Base-by-base conservation (phyloP, 352 stramenopile species). In the Globisporangium paroecandrum region DNA sequence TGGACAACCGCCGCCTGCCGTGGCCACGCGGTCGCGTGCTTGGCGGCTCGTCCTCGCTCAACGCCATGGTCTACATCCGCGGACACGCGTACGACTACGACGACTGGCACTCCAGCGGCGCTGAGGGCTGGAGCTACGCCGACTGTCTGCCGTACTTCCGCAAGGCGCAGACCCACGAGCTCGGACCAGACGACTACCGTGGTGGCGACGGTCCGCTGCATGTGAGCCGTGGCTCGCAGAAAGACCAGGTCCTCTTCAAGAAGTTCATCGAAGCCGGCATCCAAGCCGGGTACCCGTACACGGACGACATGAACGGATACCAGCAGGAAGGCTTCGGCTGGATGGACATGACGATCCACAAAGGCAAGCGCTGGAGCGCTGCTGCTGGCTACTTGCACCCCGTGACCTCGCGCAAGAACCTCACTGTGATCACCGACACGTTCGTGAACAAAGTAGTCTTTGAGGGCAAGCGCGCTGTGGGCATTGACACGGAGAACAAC, bases 41-140 rank as follows among this genome's bases (percentile, higher is more conserved):
- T 56, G 90, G 90, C 32, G 90, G 90, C 27, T 97, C 87, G 3
- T 96, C 89, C 43, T 96, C 87, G 43, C 78, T 97, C 46, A 97
- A 97, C 58, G 90, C 89, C 34, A 97, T 97, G 90, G 89, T 97
- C 22, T 97, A 97, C 82, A 93, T 94, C 60, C 87, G 90, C 22
- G 90, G 90, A 8, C 87, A 97, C 66, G 87, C 89, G 8, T 78
- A 89, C 61, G 90, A 97, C 76, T 97, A 96, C 67, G 81, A 97
- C 62, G 85, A 94, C 69, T 97, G 90, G 90, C 68, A 92, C 32
- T 61, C 66, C 6, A 88, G 79, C 41, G 87, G 89, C 25, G 88
- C 87, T 41, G 70, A 72, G 1, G 87, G 87, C 10, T 97, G 90
- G 90, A 93, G 87, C 75, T 97, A 96, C 66, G 84, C 81, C 34